Evolutionary conservation across 164 flowering plant species (phyloP).

Genomic region (Tetracentron sinense): DNA sequence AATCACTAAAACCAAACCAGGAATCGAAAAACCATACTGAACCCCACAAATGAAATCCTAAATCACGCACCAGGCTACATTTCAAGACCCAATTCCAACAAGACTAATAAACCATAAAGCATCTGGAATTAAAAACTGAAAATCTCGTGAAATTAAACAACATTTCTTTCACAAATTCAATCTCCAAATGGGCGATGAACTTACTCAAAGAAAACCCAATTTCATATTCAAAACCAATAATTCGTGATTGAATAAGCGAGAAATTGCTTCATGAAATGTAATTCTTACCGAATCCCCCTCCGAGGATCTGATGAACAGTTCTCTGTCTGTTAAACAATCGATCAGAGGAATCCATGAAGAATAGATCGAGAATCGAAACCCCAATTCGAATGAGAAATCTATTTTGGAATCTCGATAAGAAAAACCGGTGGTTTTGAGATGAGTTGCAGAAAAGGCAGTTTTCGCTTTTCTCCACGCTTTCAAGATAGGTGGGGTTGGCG

Average conservation of each 20-base stretch:
- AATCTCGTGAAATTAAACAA: neutral
- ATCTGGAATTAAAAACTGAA: neutral
- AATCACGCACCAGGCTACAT: no score
- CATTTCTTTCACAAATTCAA: neutral
- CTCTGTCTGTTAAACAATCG: conserved; percentile 59
- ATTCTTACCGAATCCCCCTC: conserved; percentile 75
- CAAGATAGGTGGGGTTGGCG: no score
- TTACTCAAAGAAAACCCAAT: neutral
- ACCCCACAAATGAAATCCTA: no score
- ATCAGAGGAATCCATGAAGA: conserved; percentile 65
- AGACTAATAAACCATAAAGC: neutral
- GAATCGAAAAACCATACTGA: no score
- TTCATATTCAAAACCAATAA: neutral
- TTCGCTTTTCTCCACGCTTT: no score
- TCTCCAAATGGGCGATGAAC: no score
- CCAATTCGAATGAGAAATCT: neutral
- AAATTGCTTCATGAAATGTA: no score
- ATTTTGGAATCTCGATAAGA: conserved; percentile 3
- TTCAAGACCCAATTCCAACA: no score
- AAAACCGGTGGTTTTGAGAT: conserved; percentile 16
- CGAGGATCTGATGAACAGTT: conserved; percentile 77
- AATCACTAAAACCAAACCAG: no score
- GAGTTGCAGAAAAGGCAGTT: no score
- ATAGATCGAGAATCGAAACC: conserved; percentile 19
- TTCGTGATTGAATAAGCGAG: no score